Evolutionary conservation across 352 stramenopile genomes (phyloP), one percentile per base, ranked within the genome.

Genomic region (Globisporangium paddicum): DNA sequence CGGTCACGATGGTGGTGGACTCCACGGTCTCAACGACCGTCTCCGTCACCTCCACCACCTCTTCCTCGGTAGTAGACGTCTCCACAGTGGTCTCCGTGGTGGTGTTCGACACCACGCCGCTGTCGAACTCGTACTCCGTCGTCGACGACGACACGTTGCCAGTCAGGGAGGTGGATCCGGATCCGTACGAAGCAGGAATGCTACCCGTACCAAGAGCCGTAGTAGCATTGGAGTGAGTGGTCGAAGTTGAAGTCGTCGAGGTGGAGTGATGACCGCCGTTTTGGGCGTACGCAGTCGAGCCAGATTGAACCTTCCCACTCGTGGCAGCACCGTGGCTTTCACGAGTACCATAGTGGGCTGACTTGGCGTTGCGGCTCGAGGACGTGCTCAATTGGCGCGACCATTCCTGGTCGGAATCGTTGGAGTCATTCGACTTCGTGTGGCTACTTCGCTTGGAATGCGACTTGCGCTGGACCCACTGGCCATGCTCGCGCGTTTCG

Each of bases 51-150:
- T n/a, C 10, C 35, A 5, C 35, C 14, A n/a, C n/a, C n/a, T n/a
- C n/a, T n/a, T n/a, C n/a, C n/a, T n/a, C n/a, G n/a, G n/a, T n/a
- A n/a, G n/a, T n/a, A n/a, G 35, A 41, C 35, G 32, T 37, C 32
- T 37, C 32, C 32, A 37, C 32, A 37, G 32, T 37, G 7, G 32
- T 37, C 32, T 37, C 32, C 32, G 32, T 37, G 32, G 32, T 37
- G 32, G 7, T 37, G 32, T 10, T 37, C 7, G 32, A 37, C 32
- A 37, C 32, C 32, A 37, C 32, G 32, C 42, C 42, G 42, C n/a
- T 48, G 42, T 30, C 50, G 38, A 63, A 65, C 37, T 63, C 44
- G 10, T 67, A 60, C 16, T 34, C 41, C n/a, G n/a, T n/a, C 7
- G 21, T 45, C 42, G 42, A 48, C 42, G 42, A 48, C 42, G 42